Percentiles rank a stretch among this genome's conserved stretches.
Conservation (phyloP, 495 filamentous ascomycete genomes). For the Tetracladium setigerum region DNA sequence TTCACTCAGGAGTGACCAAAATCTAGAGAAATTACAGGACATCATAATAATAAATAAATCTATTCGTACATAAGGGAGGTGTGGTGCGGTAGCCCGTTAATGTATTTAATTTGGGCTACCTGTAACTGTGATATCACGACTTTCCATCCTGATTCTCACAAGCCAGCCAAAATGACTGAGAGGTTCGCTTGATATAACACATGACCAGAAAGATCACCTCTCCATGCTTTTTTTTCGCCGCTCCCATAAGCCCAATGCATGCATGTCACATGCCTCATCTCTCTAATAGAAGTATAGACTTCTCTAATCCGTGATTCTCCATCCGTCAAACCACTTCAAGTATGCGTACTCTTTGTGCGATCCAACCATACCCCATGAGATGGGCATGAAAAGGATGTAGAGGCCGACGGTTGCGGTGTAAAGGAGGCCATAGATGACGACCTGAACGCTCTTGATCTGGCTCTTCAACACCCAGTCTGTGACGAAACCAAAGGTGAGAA, state of each 20-base stretch:
- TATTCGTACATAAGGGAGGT: too few species aligned
- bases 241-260: background rate
- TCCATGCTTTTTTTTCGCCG: background rate
- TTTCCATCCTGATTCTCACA: background rate
- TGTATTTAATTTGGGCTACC: too few species aligned
- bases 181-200: background rate
- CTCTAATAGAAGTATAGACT: background rate
- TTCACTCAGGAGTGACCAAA: too few species aligned
- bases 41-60: too few species aligned
- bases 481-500: slow-evolving; percentile 81
- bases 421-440: slow-evolving; percentile 57
- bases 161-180: background rate
- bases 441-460: slow-evolving; percentile 49
- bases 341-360: slow-evolving; percentile 76
- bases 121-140: too few species aligned
- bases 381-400: slow-evolving; percentile 85
- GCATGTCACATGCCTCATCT: background rate
- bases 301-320: slow-evolving; percentile 57
- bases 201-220: background rate
- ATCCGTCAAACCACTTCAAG: slow-evolving; percentile 79
- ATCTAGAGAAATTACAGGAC: too few species aligned
- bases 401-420: slow-evolving; percentile 68
- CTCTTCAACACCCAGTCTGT: slow-evolving; percentile 72
- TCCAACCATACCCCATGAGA: slow-evolving; percentile 94
- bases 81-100: too few species aligned